Evolutionary conservation across 768 basidiomycete species (phyloP), one percentile per base, ranked within the genome.

Genomic region (Clathrus columnatus): DNA sequence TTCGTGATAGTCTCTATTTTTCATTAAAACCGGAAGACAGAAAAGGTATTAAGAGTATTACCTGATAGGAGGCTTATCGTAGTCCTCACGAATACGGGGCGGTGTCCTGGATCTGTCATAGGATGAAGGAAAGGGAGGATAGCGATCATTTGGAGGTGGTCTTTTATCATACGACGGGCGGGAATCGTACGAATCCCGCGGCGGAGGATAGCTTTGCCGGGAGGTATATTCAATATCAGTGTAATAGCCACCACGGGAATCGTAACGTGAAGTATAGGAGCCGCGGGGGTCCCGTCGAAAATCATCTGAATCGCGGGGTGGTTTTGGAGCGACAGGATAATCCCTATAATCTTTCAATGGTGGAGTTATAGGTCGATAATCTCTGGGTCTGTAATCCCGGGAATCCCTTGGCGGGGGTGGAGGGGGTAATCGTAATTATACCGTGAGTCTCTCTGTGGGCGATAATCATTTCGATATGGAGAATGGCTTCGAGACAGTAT

Each of bases 321-420:
- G 62, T 60, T 72, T 69, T 57, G 75, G 69, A 42, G 70, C 68
- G 32, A 72, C 70, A 58, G 75, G 73, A 67, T 84, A 82, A 56
- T 87, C 87, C 36, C 84, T 74, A 62, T 79, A 81, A 10, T 86
- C 87, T 60, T 85, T 75, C 16, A 84, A 78, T 50, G 86, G 72
- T 10, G 50, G 70, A 17, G 79, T 80, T 14, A 73, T 71, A 54
- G 82, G 80, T 56, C 84, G 51, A 49, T 54, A 53, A 48, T 61
- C 54, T 24, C 60, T 58, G 18, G 51, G 49, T 48, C 85, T 74
- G 55, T 77, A 76, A 56, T 87, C 86, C 32, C 84, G 74, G 18
- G 28, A 18, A 52, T 50, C 50, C 43, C 52, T 30, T 7, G 59
- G 11, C 1, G 65, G 64, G 58, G 76, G 60, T 57, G 73, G 64